These are phyloP conservation scores for Rhodosporidiobolus odoratus DNA, from an alignment of 768 basidiomycete species.

Conservation along the genomic window DNA sequence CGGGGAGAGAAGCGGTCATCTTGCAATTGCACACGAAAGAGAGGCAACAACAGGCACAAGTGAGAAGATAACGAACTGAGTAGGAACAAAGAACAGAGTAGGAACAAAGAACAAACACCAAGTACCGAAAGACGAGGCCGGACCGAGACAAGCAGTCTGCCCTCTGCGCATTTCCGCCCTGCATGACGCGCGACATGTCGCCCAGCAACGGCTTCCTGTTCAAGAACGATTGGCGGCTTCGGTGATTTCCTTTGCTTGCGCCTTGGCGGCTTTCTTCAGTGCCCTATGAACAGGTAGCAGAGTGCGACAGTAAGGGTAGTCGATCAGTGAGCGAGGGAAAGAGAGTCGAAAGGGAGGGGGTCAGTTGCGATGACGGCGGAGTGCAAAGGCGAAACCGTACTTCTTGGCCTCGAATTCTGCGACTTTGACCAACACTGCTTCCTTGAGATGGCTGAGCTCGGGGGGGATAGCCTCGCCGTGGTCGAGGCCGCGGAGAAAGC, in stretches of 20 bases:
- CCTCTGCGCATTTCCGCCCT: too few relatives aligned
- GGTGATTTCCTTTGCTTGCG: neutral
- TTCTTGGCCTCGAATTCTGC: slow-evolving; percentile 13
- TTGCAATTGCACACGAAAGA: too few relatives aligned
- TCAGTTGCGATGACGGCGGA: too few relatives aligned
- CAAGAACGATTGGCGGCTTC: neutral
- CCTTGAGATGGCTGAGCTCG: slow-evolving; percentile 25
- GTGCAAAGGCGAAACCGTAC: too few relatives aligned
- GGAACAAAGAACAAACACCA: neutral
- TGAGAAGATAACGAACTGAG: neutral
- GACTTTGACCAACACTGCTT: slow-evolving; percentile 13
- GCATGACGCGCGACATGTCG: too few relatives aligned
- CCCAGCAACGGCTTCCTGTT: too few relatives aligned
- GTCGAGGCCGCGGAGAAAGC: slow-evolving; percentile 39
- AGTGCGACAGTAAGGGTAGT: neutral
- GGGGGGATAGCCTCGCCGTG: slow-evolving; percentile 28
- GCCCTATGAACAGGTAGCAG: neutral
- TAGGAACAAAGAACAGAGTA: neutral
- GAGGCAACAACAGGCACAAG: too few relatives aligned
- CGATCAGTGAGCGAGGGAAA: neutral
- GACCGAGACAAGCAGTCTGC: too few relatives aligned
- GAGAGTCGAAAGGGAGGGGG: neutral
- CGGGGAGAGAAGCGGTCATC: too few relatives aligned
- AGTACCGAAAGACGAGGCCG: neutral
- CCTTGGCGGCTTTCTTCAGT: slow-evolving; percentile 7